Percentiles rank a stretch among this genome's conserved stretches.
phyloP scores from a whole-genome alignment of 2,329 filamentous ascomycete genomes.

The Phoma sp. region DNA sequence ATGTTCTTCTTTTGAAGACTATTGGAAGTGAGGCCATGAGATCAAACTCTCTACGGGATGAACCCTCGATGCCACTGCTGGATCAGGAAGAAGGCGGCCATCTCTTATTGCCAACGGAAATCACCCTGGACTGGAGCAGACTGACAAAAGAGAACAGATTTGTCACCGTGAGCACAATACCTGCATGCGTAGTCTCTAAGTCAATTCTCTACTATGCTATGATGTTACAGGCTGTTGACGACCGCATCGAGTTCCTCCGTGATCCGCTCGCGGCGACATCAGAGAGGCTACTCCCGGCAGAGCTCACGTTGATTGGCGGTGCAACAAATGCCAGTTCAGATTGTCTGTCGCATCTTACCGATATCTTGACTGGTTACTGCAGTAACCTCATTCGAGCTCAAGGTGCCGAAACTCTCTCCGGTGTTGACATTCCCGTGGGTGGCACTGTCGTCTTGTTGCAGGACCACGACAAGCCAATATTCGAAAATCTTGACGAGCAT shows the following conservation, averaged over 20 bases:
- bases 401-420: neutral
- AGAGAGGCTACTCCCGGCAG: too few species aligned
- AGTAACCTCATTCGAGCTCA: neutral
- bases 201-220: too few species aligned
- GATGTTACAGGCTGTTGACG: slow-evolving; percentile 19
- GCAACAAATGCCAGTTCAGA: neutral
- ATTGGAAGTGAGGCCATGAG: slow-evolving; percentile 1
- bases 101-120: too few species aligned
- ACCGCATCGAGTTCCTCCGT: slow-evolving; percentile 3
- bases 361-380: neutral
- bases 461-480: slow-evolving; percentile 6
- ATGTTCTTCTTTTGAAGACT: slow-evolving; percentile 39
- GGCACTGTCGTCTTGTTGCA: neutral
- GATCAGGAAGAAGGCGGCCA: too few species aligned
- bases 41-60: neutral
- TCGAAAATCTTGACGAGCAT: neutral
- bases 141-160: too few species aligned
- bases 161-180: too few species aligned
- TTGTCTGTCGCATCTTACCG: neutral
- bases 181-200: too few species aligned
- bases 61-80: too few species aligned
- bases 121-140: too few species aligned
- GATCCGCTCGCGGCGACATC: neutral
- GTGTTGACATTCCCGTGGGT: neutral
- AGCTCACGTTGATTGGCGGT: neutral